These are phyloP conservation scores for Mycena olivaceomarginata DNA, from an alignment of 768 basidiomycete species.

Conservation along the genomic window DNA sequence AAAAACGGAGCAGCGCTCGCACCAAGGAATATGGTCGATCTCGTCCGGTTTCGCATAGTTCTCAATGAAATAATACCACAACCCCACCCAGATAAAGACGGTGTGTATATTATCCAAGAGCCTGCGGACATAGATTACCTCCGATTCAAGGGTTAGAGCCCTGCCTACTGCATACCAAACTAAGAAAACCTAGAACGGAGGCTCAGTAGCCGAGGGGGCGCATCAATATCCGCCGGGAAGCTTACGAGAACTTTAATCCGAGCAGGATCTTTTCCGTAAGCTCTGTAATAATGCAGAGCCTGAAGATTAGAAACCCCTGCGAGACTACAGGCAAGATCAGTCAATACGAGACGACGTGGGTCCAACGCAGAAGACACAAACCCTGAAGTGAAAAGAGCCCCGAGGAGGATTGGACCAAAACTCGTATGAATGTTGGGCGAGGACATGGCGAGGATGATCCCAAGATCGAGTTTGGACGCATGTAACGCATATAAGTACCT, in stretches of 20 bases:
- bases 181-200: slow-evolving; percentile 17
- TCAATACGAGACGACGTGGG: too few relatives aligned
- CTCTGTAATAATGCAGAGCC: slow-evolving; percentile 22
- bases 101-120: slow-evolving; percentile 56
- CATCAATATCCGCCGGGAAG: not conserved
- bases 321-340: slow-evolving; percentile 15
- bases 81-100: slow-evolving; percentile 51
- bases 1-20: slow-evolving; percentile 10
- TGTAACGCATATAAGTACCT: not conserved
- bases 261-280: slow-evolving; percentile 24
- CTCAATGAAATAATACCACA: slow-evolving; percentile 57
- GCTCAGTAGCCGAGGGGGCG: not conserved
- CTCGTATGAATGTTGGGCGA: not conserved
- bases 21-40: slow-evolving; percentile 56
- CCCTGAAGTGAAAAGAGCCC: slow-evolving; percentile 13
- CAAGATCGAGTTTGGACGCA: not conserved
- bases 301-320: slow-evolving; percentile 32
- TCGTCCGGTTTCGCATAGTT: slow-evolving; percentile 50
- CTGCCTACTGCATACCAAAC: slow-evolving; percentile 30
- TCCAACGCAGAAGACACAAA: not conserved
- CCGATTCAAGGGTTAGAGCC: not conserved
- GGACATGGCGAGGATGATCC: not conserved
- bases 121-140: slow-evolving; percentile 31
- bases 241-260: slow-evolving; percentile 19
- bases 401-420: not conserved